Base-by-base conservation (phyloP, 495 filamentous ascomycete species). In the Penicillium simplicissimum region DNA sequence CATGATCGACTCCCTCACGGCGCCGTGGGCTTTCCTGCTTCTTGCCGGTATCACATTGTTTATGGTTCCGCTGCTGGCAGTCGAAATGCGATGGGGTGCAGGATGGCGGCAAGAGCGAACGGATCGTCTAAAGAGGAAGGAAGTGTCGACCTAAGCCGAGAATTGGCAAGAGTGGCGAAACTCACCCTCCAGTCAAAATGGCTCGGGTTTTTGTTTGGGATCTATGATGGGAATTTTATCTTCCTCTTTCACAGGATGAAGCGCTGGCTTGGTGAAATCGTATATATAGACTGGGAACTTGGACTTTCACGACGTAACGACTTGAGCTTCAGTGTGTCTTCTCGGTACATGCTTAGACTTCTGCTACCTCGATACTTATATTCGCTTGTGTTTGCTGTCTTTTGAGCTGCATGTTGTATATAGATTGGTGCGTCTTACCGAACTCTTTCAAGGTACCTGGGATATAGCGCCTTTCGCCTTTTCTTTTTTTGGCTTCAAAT, bases 11-110 rank as follows among this genome's bases (percentile, higher is more conserved):
- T 79, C 72, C 0, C 77, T 91, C 60, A 87, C 85, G 2, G 67
- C 77, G 4, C 82, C 84, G 1, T 88, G 81, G 76, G 78, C 83
- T 11, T 91, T 87, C 63, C 83, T 85, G 0, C 74, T 92, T 19
- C 74, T 91, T 45, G 84, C 72, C 23, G 79, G 76, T 6, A 77
- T 83, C 13, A 67, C 69, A 4, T 31, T 78, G 14, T 49, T 57
- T n/a, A 74, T 72, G 62, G 66, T 67, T 19, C 77, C 77, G 3
- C 60, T 81, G 19, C 38, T 81, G 15, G 66, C 66, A 58, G 58
- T 73, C 25, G 76, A 78, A 55, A 67, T 79, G 62, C 76, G 73
- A 48, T 82, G 72, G 72, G 81, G 81, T 8, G 74, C 79, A 14
- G 64, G 59, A 25, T 84, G 81, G 81, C 68, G 76, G 19, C 58